Evolutionary conservation across 306 rosid species (phyloP).

Genomic region (Dalbergia cochinchinensis): DNA sequence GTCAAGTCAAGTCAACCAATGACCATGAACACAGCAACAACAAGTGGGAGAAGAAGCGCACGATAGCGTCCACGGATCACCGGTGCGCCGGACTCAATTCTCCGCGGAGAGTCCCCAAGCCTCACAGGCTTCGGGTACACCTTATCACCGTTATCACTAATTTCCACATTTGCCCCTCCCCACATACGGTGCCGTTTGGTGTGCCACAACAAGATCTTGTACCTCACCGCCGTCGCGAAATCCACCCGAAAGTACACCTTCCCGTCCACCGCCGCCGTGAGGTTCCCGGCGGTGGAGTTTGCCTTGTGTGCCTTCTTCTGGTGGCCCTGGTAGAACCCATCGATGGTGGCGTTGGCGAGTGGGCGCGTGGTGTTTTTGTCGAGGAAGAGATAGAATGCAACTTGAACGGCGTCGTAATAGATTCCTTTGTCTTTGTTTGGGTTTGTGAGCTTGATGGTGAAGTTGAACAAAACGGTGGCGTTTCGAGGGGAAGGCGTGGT

Average conservation of each 20-base stretch:
- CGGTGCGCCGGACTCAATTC: conserved; percentile 59
- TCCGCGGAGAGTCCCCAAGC: conserved; percentile 42
- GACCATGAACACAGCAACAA: conserved; percentile 18
- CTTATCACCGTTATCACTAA: conserved; percentile 53
- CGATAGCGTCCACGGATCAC: conserved; percentile 16
- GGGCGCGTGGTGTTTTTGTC: conserved; percentile 25
- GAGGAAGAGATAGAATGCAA: conserved; percentile 42
- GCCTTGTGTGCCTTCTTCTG: conserved; percentile 58
- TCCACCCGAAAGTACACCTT: conserved; percentile 57
- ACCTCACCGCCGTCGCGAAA: conserved; percentile 72
- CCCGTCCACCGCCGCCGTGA: conserved; percentile 38
- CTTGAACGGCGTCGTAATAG: conserved; percentile 62
- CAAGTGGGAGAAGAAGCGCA: conserved; percentile 49
- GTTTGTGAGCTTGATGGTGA: conserved; percentile 54
- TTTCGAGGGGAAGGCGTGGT: conserved; percentile 39
- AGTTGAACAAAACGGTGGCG: conserved; percentile 42
- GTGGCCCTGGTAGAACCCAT: conserved; percentile 76
- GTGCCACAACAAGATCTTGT: conserved; percentile 72
- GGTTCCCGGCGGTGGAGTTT: conserved; percentile 19
- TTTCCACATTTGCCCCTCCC: conserved; percentile 65
- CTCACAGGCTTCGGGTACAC: conserved; percentile 46
- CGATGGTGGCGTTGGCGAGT: conserved; percentile 45
- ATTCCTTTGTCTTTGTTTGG: conserved; percentile 78
- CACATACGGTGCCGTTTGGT: conserved; percentile 58
- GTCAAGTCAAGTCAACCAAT: conserved; percentile 41